Evolutionary conservation across 768 basidiomycete species (phyloP).

Genomic region (Tephrocybe sp.): DNA sequence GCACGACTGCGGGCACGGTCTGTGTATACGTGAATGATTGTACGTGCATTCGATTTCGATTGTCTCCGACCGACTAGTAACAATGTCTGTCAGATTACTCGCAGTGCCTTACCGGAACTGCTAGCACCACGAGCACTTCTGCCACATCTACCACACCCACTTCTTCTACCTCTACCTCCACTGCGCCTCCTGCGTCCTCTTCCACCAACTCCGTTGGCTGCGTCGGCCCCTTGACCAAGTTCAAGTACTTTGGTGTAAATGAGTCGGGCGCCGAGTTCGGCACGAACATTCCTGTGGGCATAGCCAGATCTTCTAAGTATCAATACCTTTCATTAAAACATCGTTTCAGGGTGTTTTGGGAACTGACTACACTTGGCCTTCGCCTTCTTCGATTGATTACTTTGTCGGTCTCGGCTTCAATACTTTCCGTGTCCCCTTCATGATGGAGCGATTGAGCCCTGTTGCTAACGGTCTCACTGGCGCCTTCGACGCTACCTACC

Average conservation of each 20-base stretch:
- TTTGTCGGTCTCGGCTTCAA: slow-evolving; percentile 59
- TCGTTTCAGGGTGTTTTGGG: slow-evolving; percentile 33
- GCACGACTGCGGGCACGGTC: slow-evolving; percentile 38
- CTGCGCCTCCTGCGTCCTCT: slow-evolving; percentile 25
- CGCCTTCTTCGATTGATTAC: slow-evolving; percentile 41
- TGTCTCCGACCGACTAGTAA: background rate
- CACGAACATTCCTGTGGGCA: slow-evolving; percentile 44
- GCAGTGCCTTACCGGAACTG: slow-evolving; percentile 41
- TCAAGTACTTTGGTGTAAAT: slow-evolving; percentile 65
- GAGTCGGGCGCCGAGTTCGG: slow-evolving; percentile 66
- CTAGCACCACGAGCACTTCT: slow-evolving; percentile 22
- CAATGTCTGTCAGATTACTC: slow-evolving; percentile 37
- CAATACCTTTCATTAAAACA: background rate
- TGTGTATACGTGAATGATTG: slow-evolving; percentile 45
- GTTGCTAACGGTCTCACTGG: slow-evolving; percentile 55
- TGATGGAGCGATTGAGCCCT: slow-evolving; percentile 55
- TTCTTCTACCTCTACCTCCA: slow-evolving; percentile 25
- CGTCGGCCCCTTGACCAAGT: slow-evolving; percentile 47
- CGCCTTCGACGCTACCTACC: slow-evolving; percentile 52
- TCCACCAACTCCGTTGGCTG: slow-evolving; percentile 29
- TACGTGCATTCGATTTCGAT: slow-evolving; percentile 20
- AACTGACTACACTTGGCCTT: slow-evolving; percentile 53
- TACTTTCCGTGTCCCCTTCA: slow-evolving; percentile 63
- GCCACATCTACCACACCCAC: slow-evolving; percentile 30
- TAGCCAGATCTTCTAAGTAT: background rate